Percentiles rank a stretch among this genome's conserved stretches.
Evolutionary conservation across 495 filamentous ascomycete genomes (phyloP).

Genomic region (Evernia prunastri): DNA sequence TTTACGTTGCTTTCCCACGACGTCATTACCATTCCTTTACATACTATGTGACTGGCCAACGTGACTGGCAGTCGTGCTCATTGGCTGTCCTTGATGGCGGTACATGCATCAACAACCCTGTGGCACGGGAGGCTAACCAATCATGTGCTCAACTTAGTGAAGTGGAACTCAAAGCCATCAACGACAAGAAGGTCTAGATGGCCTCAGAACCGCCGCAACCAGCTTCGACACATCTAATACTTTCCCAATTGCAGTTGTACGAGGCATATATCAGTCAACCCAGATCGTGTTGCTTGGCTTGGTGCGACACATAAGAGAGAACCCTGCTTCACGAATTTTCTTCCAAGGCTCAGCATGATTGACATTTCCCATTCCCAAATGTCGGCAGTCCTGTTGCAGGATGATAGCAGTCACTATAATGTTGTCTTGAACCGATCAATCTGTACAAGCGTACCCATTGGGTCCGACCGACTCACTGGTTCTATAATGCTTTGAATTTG

Average conservation of each 20-base stretch:
- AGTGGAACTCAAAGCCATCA: conserved; percentile 41
- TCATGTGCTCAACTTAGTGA: conserved; percentile 29
- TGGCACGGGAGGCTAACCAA: conserved; percentile 18
- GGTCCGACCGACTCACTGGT: not conserved
- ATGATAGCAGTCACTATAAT: not conserved
- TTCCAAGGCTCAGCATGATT: conserved; percentile 1
- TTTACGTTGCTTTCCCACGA: conserved; percentile 6
- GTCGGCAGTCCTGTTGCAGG: not conserved
- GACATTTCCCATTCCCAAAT: not conserved
- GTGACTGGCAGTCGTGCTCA: not conserved
- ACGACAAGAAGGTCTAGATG: conserved; percentile 33
- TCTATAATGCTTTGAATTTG: not conserved
- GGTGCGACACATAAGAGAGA: conserved; percentile 3
- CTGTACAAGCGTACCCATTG: not conserved
- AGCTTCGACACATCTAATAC: not conserved
- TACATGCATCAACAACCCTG: conserved; percentile 4
- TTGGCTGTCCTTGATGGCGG: conserved; percentile 1
- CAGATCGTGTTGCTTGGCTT: not conserved
- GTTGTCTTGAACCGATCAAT: not conserved
- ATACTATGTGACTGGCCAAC: not conserved
- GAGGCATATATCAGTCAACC: not conserved
- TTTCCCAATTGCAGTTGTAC: not conserved
- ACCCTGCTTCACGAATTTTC: conserved; percentile 11
- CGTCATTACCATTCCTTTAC: not conserved
- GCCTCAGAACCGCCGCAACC: not conserved